Evolutionary conservation across 257 asterid species (phyloP).

Genomic region (Petrea volubilis): DNA sequence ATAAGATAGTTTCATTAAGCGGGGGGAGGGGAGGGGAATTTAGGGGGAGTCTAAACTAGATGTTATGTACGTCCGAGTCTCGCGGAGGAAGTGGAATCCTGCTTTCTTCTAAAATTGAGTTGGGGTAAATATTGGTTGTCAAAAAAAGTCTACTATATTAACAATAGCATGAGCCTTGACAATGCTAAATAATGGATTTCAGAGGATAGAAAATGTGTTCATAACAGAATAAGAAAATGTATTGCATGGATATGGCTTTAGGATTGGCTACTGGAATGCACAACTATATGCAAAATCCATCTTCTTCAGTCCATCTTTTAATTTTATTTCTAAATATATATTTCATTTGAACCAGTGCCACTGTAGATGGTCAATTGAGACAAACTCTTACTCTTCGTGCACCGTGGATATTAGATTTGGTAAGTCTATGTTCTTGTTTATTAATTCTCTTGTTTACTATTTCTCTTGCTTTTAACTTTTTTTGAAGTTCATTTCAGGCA

Average conservation of each 20-base stretch:
- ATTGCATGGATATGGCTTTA: constrained; percentile 1
- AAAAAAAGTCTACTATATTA: neutral
- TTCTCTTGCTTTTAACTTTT: neutral
- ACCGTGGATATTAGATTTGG: constrained; percentile 74
- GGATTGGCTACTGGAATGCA: constrained; percentile 5
- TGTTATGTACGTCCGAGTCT: neutral
- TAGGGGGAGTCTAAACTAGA: neutral
- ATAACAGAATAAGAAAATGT: neutral
- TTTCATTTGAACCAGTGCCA: constrained; percentile 62
- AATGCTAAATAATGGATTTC: neutral
- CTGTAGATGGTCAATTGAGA: constrained; percentile 69
- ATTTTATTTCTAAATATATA: constrained; percentile 2
- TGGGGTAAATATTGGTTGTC: neutral
- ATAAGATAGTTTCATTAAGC: neutral
- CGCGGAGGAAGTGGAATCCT: neutral
- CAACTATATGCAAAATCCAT: neutral
- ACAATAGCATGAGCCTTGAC: neutral
- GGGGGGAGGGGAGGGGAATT: neutral
- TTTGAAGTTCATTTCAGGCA: neutral
- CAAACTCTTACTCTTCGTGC: constrained; percentile 66
- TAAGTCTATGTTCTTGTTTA: constrained; percentile 26
- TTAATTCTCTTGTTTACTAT: neutral
- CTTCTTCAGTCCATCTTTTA: neutral
- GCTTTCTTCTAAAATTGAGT: neutral
- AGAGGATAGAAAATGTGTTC: neutral